Evolutionary conservation across 2,329 filamentous ascomycete species (phyloP).

Genomic region (Fusarium torulosum): DNA sequence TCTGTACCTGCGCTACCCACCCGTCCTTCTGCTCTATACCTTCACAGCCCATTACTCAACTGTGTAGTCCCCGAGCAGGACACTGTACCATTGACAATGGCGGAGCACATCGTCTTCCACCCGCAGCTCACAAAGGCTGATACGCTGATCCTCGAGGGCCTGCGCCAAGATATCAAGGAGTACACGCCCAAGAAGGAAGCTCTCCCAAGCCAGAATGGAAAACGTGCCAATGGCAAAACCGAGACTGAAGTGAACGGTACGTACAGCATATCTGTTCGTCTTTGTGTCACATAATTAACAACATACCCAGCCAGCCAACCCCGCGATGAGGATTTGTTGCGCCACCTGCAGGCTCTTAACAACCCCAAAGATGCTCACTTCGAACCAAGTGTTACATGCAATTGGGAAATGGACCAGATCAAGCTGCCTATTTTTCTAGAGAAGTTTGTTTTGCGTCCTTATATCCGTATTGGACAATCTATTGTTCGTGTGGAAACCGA

Average conservation of each 20-base stretch:
- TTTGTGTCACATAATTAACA: constrained; percentile 1
- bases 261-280: neutral
- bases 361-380: constrained; percentile 35
- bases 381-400: constrained; percentile 29
- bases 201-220: constrained; percentile 1
- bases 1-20: neutral
- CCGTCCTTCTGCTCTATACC: neutral
- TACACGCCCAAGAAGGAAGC: constrained; percentile 2
- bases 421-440: constrained; percentile 30
- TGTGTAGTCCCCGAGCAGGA: neutral
- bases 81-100: constrained; percentile 6
- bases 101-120: constrained; percentile 29
- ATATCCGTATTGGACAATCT: constrained; percentile 65
- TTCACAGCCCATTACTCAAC: neutral
- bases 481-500: constrained; percentile 76
- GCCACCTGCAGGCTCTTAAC: constrained; percentile 32
- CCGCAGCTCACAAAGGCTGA: constrained; percentile 33
- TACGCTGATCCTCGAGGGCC: constrained; percentile 28
- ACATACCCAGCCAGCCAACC: neutral
- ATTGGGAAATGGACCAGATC: constrained; percentile 35
- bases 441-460: constrained; percentile 65
- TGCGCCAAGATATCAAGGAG: constrained; percentile 33
- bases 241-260: constrained; percentile 13
- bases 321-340: constrained; percentile 32
- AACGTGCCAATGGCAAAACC: neutral